phyloP scores from a whole-genome alignment of 2,329 filamentous ascomycete species.

The Colletotrichum cereale region DNA sequence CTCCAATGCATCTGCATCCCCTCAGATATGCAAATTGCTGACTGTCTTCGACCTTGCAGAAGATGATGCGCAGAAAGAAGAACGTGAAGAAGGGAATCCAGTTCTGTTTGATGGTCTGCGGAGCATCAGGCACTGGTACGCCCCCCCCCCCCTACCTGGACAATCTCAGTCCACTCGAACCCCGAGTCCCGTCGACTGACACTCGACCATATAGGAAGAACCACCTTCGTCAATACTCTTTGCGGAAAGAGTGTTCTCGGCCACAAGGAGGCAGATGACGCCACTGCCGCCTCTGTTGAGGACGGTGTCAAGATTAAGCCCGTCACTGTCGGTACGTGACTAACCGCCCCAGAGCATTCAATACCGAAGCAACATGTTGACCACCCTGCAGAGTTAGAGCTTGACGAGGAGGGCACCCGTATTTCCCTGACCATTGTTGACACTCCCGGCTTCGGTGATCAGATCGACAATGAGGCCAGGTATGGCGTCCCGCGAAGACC shows the following conservation, averaged over 20 bases:
- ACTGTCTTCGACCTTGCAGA: conserved; percentile 61
- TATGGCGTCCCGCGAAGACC: conserved; percentile 54
- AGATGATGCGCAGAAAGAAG: conserved; percentile 99
- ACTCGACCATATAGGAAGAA: conserved; percentile 76
- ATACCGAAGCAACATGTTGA: conserved; percentile 11
- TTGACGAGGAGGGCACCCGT: conserved; percentile 98
- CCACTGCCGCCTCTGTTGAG: conserved; percentile 88
- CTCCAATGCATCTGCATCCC: conserved; percentile 28
- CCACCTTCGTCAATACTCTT: conserved; percentile 99
- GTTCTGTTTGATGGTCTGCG: conserved; percentile 99
- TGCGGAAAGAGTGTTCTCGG: conserved; percentile 93
- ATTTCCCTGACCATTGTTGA: conserved; percentile 99
- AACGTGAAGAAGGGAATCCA: conserved; percentile 99
- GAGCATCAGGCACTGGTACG: conserved; percentile 97
- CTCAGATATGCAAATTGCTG: conserved; percentile 44
- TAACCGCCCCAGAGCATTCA: not conserved
- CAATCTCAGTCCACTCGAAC: conserved; percentile 6
- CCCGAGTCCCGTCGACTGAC: conserved; percentile 22
- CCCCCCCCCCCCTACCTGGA: conserved; percentile 45
- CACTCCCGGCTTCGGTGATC: conserved; percentile 97
- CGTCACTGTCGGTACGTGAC: conserved; percentile 86
- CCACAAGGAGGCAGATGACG: conserved; percentile 94
- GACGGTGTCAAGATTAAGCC: conserved; percentile 99
- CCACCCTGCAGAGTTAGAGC: conserved; percentile 79
- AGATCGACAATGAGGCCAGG: conserved; percentile 99